Conservation (phyloP, 2,329 filamentous ascomycete species). For the Ampelomyces quisqualis region DNA sequence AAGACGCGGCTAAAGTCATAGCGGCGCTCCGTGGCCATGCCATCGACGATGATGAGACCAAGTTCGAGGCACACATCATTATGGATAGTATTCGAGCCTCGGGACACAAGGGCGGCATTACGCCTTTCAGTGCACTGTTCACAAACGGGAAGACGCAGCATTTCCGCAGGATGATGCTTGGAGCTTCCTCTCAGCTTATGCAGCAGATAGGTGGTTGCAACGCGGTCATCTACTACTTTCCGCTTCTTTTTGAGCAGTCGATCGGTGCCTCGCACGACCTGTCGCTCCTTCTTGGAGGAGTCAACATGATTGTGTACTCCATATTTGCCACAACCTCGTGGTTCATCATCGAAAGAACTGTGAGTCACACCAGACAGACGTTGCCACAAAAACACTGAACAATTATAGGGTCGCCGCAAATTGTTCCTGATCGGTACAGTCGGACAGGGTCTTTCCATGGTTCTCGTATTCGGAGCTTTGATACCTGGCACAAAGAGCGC, state of each 20-base stretch:
- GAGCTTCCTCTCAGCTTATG: slow-evolving; percentile 49
- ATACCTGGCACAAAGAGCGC: slow-evolving; percentile 37
- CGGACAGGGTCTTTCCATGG: slow-evolving; percentile 59
- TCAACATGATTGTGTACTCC: slow-evolving; percentile 59
- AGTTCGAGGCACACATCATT: slow-evolving; percentile 64
- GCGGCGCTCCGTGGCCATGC: slow-evolving; percentile 52
- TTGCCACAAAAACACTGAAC: too few relatives aligned
- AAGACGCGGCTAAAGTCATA: slow-evolving; percentile 59
- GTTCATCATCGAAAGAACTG: slow-evolving; percentile 64
- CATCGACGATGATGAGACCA: slow-evolving; percentile 58
- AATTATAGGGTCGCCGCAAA: slow-evolving; percentile 48
- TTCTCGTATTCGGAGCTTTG: slow-evolving; percentile 42
- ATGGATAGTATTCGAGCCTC: slow-evolving; percentile 56
- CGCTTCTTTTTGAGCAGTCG: slow-evolving; percentile 49
- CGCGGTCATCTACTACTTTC: slow-evolving; percentile 49
- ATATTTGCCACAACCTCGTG: slow-evolving; percentile 61
- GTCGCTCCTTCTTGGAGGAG: slow-evolving; percentile 48
- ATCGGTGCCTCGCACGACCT: slow-evolving; percentile 52
- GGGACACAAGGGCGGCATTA: slow-evolving; percentile 45
- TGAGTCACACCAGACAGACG: background rate
- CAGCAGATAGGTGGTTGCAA: slow-evolving; percentile 40
- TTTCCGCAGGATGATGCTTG: slow-evolving; percentile 64
- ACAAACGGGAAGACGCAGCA: slow-evolving; percentile 66
- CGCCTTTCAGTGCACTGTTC: slow-evolving; percentile 56
- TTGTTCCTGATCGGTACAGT: slow-evolving; percentile 47